phyloP scores from a whole-genome alignment of 192 early-diverging fungal genomes.

The Coemansia erecta region DNA sequence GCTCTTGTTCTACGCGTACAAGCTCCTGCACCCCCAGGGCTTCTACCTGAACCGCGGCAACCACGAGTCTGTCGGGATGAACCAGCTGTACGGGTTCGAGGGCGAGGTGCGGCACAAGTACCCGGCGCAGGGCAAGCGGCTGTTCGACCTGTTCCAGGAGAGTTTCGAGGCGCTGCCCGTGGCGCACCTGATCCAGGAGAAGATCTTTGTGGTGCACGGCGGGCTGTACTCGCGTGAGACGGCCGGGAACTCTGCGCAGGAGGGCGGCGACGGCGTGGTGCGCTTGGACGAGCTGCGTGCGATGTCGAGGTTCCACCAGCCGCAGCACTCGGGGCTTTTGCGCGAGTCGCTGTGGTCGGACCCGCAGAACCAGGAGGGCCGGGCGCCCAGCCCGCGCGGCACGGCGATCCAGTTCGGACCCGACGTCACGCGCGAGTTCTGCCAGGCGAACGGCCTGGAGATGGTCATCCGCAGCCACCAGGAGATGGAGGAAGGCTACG shows the following conservation, averaged over 20 bases:
- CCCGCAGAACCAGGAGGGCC: conserved; percentile 80
- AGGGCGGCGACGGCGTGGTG: conserved; percentile 60
- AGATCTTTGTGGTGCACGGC: conserved; percentile 96
- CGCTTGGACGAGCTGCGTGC: conserved; percentile 87
- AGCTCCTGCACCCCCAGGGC: conserved; percentile 80
- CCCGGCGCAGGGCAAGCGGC: conserved; percentile 61
- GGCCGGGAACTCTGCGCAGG: conserved; percentile 26
- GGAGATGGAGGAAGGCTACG: conserved; percentile 96
- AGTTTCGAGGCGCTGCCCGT: conserved; percentile 93
- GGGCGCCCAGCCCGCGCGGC: conserved; percentile 88
- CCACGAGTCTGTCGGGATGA: conserved; percentile 99
- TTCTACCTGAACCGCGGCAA: conserved; percentile 93
- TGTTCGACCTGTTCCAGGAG: conserved; percentile 94
- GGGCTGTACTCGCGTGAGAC: conserved; percentile 89
- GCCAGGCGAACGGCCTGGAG: conserved; percentile 77
- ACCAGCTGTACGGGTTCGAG: conserved; percentile 98
- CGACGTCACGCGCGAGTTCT: conserved; percentile 92
- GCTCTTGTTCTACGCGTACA: conserved; percentile 86
- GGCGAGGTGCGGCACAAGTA: conserved; percentile 97
- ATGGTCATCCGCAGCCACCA: conserved; percentile 96
- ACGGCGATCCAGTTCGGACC: conserved; percentile 96
- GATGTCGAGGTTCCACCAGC: conserved; percentile 82
- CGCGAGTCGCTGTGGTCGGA: conserved; percentile 98
- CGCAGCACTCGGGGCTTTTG: conserved; percentile 74
- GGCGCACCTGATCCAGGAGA: conserved; percentile 84